phyloP scores from a whole-genome alignment of 2,329 filamentous ascomycete species.

The Bipolaris gigantea region DNA sequence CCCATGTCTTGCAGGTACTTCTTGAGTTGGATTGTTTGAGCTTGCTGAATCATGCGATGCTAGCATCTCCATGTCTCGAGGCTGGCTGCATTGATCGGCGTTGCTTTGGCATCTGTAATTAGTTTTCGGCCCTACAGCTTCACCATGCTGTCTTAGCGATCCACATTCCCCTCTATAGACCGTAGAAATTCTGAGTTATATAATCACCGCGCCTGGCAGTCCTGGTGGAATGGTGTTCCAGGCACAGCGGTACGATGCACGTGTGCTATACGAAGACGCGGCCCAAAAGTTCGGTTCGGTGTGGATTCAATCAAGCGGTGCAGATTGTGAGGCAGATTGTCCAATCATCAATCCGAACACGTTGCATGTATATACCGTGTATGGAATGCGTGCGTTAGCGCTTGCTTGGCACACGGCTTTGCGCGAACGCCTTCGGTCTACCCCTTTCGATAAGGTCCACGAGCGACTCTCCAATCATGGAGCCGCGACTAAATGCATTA shows the following conservation, averaged over 20 bases:
- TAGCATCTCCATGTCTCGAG: constrained; percentile 4
- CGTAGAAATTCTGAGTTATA: not conserved
- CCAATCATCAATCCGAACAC: not conserved
- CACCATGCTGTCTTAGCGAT: not conserved
- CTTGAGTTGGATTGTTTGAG: not conserved
- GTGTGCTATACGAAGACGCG: not conserved
- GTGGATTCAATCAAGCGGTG: not conserved
- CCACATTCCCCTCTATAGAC: constrained; percentile 5
- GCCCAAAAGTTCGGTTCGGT: not conserved
- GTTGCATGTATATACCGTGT: not conserved
- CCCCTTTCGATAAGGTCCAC: constrained; percentile 10
- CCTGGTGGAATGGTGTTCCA: not conserved
- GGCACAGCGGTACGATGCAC: not conserved
- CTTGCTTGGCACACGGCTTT: constrained; percentile 7
- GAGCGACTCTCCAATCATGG: constrained; percentile 12
- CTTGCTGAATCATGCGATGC: constrained; percentile 1
- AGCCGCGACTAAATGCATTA: constrained; percentile 11
- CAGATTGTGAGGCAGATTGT: not conserved
- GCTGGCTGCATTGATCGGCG: constrained; percentile 7
- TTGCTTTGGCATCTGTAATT: constrained; percentile 6
- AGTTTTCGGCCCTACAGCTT: constrained; percentile 1
- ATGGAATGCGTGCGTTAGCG: constrained; percentile 6
- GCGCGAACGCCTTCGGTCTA: constrained; percentile 8
- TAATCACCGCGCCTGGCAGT: not conserved
- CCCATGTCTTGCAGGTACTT: constrained; percentile 4